These are phyloP conservation scores for Fusarium siculi DNA, from an alignment of 2,329 filamentous ascomycete genomes.

Conservation along the genomic window DNA sequence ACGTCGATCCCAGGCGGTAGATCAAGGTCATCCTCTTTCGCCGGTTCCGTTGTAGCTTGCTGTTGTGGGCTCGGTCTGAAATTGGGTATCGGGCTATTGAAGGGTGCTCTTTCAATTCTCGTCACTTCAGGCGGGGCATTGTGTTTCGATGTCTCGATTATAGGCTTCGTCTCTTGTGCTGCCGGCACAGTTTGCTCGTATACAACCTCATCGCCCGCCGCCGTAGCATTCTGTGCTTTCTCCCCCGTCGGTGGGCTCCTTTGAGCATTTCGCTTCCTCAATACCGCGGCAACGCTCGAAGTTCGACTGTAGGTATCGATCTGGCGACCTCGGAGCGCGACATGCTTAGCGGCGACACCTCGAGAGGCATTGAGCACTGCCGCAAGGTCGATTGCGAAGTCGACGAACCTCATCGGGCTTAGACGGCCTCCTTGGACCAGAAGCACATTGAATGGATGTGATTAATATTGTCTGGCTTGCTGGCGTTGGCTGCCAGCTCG, in stretches of 20 bases:
- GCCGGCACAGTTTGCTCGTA: constrained; percentile 23
- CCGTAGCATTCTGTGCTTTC: neutral
- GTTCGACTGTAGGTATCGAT: constrained; percentile 61
- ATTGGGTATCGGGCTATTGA: constrained; percentile 16
- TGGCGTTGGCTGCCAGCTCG: constrained; percentile 36
- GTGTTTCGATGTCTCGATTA: constrained; percentile 13
- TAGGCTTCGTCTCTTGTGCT: constrained; percentile 13
- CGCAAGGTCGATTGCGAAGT: constrained; percentile 74
- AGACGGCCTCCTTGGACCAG: constrained; percentile 36
- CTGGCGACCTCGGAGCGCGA: constrained; percentile 66
- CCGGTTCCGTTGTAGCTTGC: constrained; percentile 1
- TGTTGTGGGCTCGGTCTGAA: constrained; percentile 17
- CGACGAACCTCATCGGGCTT: constrained; percentile 68
- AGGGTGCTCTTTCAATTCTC: constrained; percentile 5
- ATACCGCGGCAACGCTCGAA: constrained; percentile 55
- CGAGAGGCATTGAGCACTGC: constrained; percentile 76
- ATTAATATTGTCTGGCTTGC: constrained; percentile 15
- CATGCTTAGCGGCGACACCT: constrained; percentile 71
- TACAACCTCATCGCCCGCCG: constrained; percentile 5
- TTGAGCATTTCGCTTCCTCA: constrained; percentile 44
- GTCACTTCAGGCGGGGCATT: constrained; percentile 8
- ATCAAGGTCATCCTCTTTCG: constrained; percentile 45
- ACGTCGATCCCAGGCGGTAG: constrained; percentile 56
- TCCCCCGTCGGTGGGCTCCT: constrained; percentile 6
- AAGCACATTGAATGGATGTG: constrained; percentile 37